These are phyloP conservation scores for Ammopiptanthus mongolicus DNA, from an alignment of 306 rosid species.

Conservation along the genomic window DNA sequence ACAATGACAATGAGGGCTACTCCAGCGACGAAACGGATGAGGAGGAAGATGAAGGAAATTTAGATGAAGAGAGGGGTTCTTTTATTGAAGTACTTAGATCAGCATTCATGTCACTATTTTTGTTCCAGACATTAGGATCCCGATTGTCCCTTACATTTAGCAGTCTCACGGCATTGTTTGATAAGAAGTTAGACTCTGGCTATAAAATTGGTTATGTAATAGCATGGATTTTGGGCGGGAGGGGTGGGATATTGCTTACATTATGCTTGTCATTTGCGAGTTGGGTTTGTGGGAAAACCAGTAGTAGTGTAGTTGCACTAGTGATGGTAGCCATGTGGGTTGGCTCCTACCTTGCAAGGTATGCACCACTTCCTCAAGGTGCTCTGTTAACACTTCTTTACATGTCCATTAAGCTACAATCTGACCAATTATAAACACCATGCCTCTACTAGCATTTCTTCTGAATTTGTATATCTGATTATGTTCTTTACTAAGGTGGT, in stretches of 20 bases:
- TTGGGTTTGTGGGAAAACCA: conserved; percentile 90
- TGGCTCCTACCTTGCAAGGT: conserved; percentile 64
- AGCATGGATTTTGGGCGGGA: conserved; percentile 87
- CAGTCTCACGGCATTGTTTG: conserved; percentile 66
- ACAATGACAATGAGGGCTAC: conserved; percentile 32
- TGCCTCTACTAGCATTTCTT: conserved; percentile 3
- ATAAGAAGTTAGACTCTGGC: conserved; percentile 60
- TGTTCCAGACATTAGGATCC: conserved; percentile 63
- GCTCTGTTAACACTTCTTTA: conserved; percentile 81
- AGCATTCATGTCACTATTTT: conserved; percentile 54
- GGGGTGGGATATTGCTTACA: conserved; percentile 70
- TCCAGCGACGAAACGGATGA: conserved; percentile 35
- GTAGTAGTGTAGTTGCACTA: conserved; percentile 72
- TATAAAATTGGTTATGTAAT: conserved; percentile 67
- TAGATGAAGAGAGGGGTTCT: conserved; percentile 46
- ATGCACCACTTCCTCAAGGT: conserved; percentile 70
- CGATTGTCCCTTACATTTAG: conserved; percentile 67
- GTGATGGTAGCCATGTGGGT: conserved; percentile 85
- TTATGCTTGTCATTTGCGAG: conserved; percentile 78
- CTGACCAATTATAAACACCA: conserved; percentile 31
- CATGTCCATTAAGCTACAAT: conserved; percentile 86
- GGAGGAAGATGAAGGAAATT: conserved; percentile 42
- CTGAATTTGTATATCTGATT: background rate
- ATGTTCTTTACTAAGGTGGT: conserved; percentile 8
- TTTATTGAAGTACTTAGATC: conserved; percentile 61